Conservation (phyloP, 2,329 filamentous ascomycete species). For the Ceratocystis variospora region DNA sequence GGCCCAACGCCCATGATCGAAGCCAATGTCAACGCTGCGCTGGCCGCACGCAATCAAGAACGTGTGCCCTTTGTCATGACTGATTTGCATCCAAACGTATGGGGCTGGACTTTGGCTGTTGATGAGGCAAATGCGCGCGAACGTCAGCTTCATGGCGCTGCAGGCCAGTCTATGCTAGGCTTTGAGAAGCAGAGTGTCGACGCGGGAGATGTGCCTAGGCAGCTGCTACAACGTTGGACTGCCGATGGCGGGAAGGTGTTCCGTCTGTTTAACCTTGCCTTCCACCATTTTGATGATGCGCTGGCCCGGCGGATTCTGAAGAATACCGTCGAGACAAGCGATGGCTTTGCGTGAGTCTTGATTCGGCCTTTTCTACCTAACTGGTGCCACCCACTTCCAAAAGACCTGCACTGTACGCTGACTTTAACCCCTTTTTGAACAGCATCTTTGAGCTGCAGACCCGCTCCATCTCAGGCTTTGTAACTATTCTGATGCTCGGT, state of each 20-base stretch:
- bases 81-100: slow-evolving; percentile 50
- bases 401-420: neutral
- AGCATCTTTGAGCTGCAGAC: slow-evolving; percentile 61
- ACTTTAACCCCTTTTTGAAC: slow-evolving; percentile 22
- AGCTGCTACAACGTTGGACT: slow-evolving; percentile 29
- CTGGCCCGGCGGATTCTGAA: slow-evolving; percentile 46
- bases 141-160: slow-evolving; percentile 29
- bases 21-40: slow-evolving; percentile 37
- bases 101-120: slow-evolving; percentile 41
- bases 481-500: slow-evolving; percentile 41
- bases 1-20: slow-evolving; percentile 56
- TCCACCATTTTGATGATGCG: slow-evolving; percentile 61
- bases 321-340: slow-evolving; percentile 49
- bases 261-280: slow-evolving; percentile 58
- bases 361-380: neutral
- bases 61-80: slow-evolving; percentile 43
- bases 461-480: slow-evolving; percentile 40
- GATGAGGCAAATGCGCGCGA: neutral
- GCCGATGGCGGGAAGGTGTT: slow-evolving; percentile 40
- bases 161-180: slow-evolving; percentile 29
- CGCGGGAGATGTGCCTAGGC: slow-evolving; percentile 44
- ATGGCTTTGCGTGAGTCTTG: slow-evolving; percentile 41
- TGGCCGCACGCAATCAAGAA: slow-evolving; percentile 22
- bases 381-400: neutral
- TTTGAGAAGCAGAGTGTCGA: slow-evolving; percentile 51